phyloP scores from a whole-genome alignment of 306 rosid species.

The Ormosia semicastrata region DNA sequence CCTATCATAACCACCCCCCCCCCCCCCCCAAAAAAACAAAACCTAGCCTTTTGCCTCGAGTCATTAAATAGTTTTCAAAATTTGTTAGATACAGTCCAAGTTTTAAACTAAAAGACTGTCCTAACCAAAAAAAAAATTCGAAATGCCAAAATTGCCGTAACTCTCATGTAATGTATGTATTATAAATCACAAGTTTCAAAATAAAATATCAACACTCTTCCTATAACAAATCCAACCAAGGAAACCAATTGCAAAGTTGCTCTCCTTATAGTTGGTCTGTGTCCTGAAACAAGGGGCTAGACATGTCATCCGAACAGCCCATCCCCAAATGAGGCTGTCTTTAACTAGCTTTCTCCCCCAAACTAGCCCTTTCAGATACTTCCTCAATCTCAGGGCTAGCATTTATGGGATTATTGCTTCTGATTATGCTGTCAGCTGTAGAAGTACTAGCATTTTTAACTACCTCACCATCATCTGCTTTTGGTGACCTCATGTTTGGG shows the following conservation, averaged over 20 bases:
- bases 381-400: constrained; percentile 51
- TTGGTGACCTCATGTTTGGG: constrained; percentile 31
- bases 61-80: neutral
- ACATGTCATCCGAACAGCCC: neutral
- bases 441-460: constrained; percentile 28
- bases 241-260: constrained; percentile 4
- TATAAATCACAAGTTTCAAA: constrained; percentile 12
- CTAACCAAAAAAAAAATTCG: neutral
- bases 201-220: constrained; percentile 21
- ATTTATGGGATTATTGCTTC: constrained; percentile 11
- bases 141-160: neutral
- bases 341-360: constrained; percentile 33
- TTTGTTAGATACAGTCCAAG: neutral
- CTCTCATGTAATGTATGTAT: neutral
- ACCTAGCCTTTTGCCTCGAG: no score
- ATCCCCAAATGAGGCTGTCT: neutral
- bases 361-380: constrained; percentile 24
- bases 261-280: neutral
- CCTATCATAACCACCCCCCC: no score
- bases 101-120: neutral
- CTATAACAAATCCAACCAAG: constrained; percentile 33
- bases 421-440: constrained; percentile 37
- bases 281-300: constrained; percentile 18
- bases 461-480: constrained; percentile 31
- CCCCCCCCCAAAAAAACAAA: no score